phyloP scores from a whole-genome alignment of 768 basidiomycete genomes.

The Paxillus involutus region DNA sequence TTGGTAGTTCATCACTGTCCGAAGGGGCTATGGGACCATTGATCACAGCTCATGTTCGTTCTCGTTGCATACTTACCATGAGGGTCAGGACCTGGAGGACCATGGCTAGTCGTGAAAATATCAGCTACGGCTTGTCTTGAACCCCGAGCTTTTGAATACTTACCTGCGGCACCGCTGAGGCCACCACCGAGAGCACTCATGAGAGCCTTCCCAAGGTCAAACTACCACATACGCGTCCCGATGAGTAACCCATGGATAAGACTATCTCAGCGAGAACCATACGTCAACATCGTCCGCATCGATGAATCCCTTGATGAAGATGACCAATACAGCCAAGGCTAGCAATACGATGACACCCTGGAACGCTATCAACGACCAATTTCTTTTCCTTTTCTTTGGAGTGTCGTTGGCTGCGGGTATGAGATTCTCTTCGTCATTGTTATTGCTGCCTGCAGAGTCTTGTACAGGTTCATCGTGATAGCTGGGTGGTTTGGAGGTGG shows the following conservation, averaged over 20 bases:
- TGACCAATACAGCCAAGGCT: slow-evolving; percentile 38
- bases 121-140: slow-evolving; percentile 1
- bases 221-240: slow-evolving; percentile 43
- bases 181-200: slow-evolving; percentile 88
- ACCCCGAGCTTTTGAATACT: slow-evolving; percentile 2
- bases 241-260: slow-evolving; percentile 50
- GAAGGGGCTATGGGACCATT: slow-evolving; percentile 57
- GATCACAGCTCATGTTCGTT: neutral
- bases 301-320: slow-evolving; percentile 71
- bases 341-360: slow-evolving; percentile 36
- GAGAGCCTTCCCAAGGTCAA: slow-evolving; percentile 76
- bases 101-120: slow-evolving; percentile 61
- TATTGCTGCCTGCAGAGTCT: neutral
- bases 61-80: slow-evolving; percentile 47
- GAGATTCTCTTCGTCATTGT: slow-evolving; percentile 19
- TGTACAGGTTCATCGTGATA: slow-evolving; percentile 13
- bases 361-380: slow-evolving; percentile 14
- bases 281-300: slow-evolving; percentile 70
- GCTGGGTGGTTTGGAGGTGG: slow-evolving; percentile 10
- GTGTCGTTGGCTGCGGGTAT: neutral
- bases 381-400: slow-evolving; percentile 10
- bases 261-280: slow-evolving; percentile 21
- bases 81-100: slow-evolving; percentile 87
- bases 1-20: slow-evolving; percentile 98
- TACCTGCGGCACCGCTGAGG: slow-evolving; percentile 83